Base-by-base conservation (phyloP, 352 stramenopile genomes). In the Phytophthora rubi region DNA sequence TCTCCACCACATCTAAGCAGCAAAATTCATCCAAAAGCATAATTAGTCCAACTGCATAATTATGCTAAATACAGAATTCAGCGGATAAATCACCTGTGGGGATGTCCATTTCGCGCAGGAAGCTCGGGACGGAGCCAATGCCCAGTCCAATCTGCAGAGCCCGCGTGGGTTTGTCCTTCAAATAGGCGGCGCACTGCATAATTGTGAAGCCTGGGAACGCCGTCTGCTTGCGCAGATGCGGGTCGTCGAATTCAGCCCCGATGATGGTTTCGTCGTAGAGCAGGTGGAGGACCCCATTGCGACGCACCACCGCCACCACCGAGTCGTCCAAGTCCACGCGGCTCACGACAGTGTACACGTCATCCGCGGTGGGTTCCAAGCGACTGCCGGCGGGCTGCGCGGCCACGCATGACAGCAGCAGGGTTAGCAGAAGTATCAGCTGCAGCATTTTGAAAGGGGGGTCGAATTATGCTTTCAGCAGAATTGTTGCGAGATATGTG, bases 221-320 rank as follows among this genome's bases (percentile, higher is more conserved):
- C 28, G 86, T 86, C 61, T 93, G 85, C 32, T 77, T 67, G 28
- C 83, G 79, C 45, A 91, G 39, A 16, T 81, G 73, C 33, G 80
- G 73, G 57, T 93, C 80, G 63, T 92, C 80, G 42, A 93, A 94
- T 75, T 93, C 81, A 47, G 82, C 85, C 26, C 86, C 85, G 59
- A 94, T 94, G 65, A 93, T 92, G 39, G 82, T 89, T 53, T 88
- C 59, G 67, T 93, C 86, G 63, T 91, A 90, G n/a, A 93, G 65
- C 42, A 92, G 60, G 65, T 84, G 84, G 18, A 91, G 67, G 54
- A 90, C 73, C 12, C 65, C 59, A 44, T 84, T 82, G 49, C 72
- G 80, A 53, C 81, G 82, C 67, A 88, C 85, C 16, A 89, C 78
- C 13, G 77, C 81, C 28, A 92, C 81, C 33, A 83, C 77, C 35